These are phyloP conservation scores for Ascomycota sp. DNA, from an alignment of 2,329 filamentous ascomycete species.

Conservation along the genomic window DNA sequence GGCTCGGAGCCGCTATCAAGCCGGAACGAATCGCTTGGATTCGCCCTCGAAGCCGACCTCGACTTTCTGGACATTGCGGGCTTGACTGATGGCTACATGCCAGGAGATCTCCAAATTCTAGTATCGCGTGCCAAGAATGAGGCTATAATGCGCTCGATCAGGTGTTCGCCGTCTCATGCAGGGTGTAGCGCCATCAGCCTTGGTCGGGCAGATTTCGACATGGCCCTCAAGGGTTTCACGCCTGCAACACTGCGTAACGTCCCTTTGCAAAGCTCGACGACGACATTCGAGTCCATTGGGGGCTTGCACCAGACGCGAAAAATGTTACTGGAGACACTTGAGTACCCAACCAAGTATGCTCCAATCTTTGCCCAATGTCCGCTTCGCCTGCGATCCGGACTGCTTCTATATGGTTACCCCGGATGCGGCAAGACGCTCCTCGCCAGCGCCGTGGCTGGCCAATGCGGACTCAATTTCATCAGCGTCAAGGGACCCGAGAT, in stretches of 20 bases:
- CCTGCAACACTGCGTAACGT: conserved; percentile 90
- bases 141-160: conserved; percentile 69
- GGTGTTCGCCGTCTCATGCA: conserved; percentile 23
- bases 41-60: conserved; percentile 53
- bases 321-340: conserved; percentile 81
- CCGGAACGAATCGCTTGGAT: conserved; percentile 31
- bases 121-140: conserved; percentile 79
- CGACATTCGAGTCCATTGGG: conserved; percentile 80
- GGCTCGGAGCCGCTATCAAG: conserved; percentile 32
- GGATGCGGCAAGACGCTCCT: conserved; percentile 94
- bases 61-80: conserved; percentile 88
- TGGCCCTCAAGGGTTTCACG: conserved; percentile 77
- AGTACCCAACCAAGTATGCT: conserved; percentile 94
- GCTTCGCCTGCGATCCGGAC: conserved; percentile 76
- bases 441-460: conserved; percentile 88
- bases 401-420: conserved; percentile 84
- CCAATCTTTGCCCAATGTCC: conserved; percentile 95
- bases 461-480: conserved; percentile 96
- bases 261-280: conserved; percentile 78
- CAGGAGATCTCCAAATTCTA: conserved; percentile 72
- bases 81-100: conserved; percentile 95
- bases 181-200: conserved; percentile 38
- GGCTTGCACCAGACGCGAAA: conserved; percentile 72
- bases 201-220: conserved; percentile 56
- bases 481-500: conserved; percentile 96